Evolutionary conservation across 1,139 yeast genomes (phyloP), one percentile per base, ranked within the genome.

Genomic region (Candida labiduridarum): DNA sequence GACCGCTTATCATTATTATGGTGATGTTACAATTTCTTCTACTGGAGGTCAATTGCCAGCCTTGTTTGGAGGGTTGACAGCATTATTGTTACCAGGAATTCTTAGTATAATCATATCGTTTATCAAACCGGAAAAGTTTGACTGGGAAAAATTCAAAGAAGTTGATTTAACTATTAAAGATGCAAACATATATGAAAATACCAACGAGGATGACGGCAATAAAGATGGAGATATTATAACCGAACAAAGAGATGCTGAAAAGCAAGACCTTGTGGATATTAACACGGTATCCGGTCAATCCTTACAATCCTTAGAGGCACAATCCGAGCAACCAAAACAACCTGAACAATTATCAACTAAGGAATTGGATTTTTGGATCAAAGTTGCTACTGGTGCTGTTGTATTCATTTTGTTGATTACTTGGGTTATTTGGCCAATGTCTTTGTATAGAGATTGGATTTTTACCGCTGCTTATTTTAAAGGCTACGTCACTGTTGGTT

Each of bases 371-470:
- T 31, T 31, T 31, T 31, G 35, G 35, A 31, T 31, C 35, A 31
- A 31, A 14, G 35, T 31, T 10, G 35, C 35, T 31, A n/a, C 14
- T 31, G 65, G 61, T 16, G 63, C 72, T 10, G 57, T 66, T 35
- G 49, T 66, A 1, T 56, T 68, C 35, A 59, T 62, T 15, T 55
- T 74, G 18, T 61, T 74, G 27, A 50, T 73, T 4, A 68, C 68
- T 19, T 70, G 71, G 72, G 74, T 75, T 10, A 44, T 76, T 10
- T 76, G 79, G 79, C 80, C 81, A 44, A 64, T 76, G 60, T 79
- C 80, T 10, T 64, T 76, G 59, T 76, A 75, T 52, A 67, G 80
- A 48, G 68, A 72, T 50, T 76, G 72, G 63, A 65, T 75, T n/a
- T 76, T 72, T 63, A 61, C 68, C 41, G 61, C 62, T 46, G 58